Evolutionary conservation across 192 early-diverging fungal genomes (phyloP).

Genomic region (Geranomyces michiganensis): DNA sequence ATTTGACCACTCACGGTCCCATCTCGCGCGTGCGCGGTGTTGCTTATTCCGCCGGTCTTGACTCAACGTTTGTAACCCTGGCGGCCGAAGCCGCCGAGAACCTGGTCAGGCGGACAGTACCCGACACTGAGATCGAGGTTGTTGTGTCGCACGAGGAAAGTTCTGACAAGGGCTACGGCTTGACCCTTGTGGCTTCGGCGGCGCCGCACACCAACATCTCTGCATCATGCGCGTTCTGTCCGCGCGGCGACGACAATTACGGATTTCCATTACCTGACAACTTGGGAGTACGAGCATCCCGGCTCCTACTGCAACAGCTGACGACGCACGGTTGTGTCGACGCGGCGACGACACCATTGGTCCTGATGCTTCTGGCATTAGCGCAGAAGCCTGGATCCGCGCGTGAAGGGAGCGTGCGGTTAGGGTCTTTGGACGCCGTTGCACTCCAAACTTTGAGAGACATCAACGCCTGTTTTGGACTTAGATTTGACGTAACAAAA

Average conservation of each 20-base stretch:
- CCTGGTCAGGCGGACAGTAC: not conserved
- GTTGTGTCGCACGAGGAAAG: not conserved
- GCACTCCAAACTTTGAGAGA: constrained; percentile 86
- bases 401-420: not conserved
- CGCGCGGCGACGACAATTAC: not conserved
- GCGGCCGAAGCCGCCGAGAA: constrained; percentile 7
- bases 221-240: constrained; percentile 15
- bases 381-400: constrained; percentile 35
- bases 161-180: constrained; percentile 4
- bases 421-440: constrained; percentile 76
- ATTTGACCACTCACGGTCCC: not conserved
- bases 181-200: constrained; percentile 16
- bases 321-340: constrained; percentile 85
- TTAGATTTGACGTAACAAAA: constrained; percentile 83
- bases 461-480: constrained; percentile 82
- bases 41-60: constrained; percentile 1
- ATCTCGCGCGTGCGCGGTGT: constrained; percentile 1
- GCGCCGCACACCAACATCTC: not conserved
- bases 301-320: constrained; percentile 81
- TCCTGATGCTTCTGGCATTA: constrained; percentile 80
- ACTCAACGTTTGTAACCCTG: not conserved
- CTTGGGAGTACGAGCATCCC: constrained; percentile 73
- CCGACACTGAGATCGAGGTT: not conserved
- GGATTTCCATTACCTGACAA: constrained; percentile 80
- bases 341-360: constrained; percentile 81